phyloP scores from a whole-genome alignment of 345 rosid species.

The Eutrema heterophyllum region DNA sequence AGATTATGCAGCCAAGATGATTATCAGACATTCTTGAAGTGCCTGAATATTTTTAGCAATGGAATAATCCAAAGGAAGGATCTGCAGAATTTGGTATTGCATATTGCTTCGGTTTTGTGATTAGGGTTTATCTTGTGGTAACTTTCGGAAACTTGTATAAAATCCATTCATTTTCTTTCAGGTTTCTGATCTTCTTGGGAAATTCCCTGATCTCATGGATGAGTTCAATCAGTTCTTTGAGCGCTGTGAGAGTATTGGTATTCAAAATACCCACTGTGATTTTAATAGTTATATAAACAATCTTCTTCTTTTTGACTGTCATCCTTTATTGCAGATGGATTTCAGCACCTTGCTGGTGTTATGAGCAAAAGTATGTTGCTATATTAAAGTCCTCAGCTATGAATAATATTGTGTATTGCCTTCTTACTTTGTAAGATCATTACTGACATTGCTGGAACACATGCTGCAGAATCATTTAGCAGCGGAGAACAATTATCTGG shows the following conservation, averaged over 20 bases:
- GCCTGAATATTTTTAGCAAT: constrained; percentile 77
- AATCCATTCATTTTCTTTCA: constrained; percentile 20
- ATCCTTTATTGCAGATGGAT: constrained; percentile 64
- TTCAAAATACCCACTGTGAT: constrained; percentile 13
- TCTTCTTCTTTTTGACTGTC: constrained; percentile 24
- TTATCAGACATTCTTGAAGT: constrained; percentile 90
- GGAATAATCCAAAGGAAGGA: constrained; percentile 75
- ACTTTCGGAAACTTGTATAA: background rate
- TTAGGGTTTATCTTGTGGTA: constrained; percentile 12
- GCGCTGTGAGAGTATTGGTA: constrained; percentile 89
- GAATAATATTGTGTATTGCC: background rate
- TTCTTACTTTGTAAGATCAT: constrained; percentile 4
- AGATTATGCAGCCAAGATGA: constrained; percentile 78
- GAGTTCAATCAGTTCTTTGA: constrained; percentile 84
- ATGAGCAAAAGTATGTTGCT: constrained; percentile 82
- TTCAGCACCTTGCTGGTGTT: constrained; percentile 68
- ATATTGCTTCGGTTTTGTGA: background rate
- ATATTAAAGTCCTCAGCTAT: background rate
- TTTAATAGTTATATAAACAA: background rate
- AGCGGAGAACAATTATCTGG: constrained; percentile 49
- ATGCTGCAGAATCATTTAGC: constrained; percentile 56
- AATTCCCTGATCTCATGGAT: constrained; percentile 82
- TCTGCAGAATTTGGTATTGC: constrained; percentile 64
- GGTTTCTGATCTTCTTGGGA: constrained; percentile 87
- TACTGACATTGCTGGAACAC: constrained; percentile 20